Evolutionary conservation across 2,329 filamentous ascomycete species (phyloP).

Genomic region (Fusarium sp.): DNA sequence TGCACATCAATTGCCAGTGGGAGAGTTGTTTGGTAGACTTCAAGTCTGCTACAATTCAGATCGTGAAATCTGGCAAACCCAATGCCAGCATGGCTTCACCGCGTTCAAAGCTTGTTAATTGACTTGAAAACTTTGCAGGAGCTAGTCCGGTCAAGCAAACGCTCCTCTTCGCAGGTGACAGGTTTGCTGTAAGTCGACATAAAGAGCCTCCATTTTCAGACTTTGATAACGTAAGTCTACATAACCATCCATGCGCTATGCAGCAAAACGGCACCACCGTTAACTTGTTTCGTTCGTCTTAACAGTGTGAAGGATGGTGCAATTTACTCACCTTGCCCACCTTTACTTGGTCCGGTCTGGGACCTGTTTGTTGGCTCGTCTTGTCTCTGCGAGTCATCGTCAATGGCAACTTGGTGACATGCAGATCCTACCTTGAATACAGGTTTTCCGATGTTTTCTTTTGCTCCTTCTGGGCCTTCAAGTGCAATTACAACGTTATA

Average conservation of each 20-base stretch:
- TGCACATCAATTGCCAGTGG: slow-evolving; percentile 29
- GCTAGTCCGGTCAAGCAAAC: neutral
- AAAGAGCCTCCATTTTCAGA: slow-evolving; percentile 28
- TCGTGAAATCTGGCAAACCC: slow-evolving; percentile 10
- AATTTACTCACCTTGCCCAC: slow-evolving; percentile 42
- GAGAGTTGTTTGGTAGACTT: slow-evolving; percentile 24
- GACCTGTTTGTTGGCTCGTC: slow-evolving; percentile 12
- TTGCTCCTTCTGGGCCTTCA: slow-evolving; percentile 6
- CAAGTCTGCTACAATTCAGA: slow-evolving; percentile 14
- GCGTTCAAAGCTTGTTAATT: neutral
- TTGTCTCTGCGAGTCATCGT: slow-evolving; percentile 47
- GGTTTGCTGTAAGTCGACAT: slow-evolving; percentile 26
- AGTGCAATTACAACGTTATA: slow-evolving; percentile 5
- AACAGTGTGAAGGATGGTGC: slow-evolving; percentile 41
- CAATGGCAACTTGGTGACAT: slow-evolving; percentile 44
- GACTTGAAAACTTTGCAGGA: neutral
- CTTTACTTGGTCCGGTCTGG: slow-evolving; percentile 15
- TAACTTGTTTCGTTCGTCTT: slow-evolving; percentile 39
- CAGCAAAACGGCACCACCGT: slow-evolving; percentile 36
- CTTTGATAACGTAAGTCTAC: slow-evolving; percentile 44
- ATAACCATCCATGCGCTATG: slow-evolving; percentile 34
- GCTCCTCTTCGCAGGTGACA: slow-evolving; percentile 12
- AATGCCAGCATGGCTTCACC: neutral
- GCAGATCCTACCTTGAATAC: slow-evolving; percentile 46
- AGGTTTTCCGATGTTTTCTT: slow-evolving; percentile 27